Conservation (phyloP, 208 protist species). For the Histomonas meleagridis region DNA sequence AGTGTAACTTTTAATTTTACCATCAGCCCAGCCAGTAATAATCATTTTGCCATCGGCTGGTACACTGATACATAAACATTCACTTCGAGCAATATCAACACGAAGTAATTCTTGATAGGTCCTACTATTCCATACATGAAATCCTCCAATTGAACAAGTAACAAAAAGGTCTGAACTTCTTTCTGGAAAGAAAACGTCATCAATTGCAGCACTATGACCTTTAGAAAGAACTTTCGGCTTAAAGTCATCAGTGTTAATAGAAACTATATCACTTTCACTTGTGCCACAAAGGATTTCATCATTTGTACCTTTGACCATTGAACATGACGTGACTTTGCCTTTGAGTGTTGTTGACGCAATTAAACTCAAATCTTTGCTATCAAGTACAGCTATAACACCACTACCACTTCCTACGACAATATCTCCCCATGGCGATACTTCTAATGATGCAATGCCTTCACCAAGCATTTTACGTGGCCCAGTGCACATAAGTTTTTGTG, state of each 20-base stretch:
- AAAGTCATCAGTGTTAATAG: constrained; percentile 69
- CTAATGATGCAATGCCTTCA: constrained; percentile 38
- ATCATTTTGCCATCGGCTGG: constrained; percentile 73
- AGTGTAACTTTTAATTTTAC: constrained; percentile 73
- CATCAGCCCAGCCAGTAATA: constrained; percentile 75
- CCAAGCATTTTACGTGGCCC: constrained; percentile 43
- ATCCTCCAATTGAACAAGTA: constrained; percentile 50
- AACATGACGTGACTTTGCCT: constrained; percentile 69
- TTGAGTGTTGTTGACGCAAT: constrained; percentile 58
- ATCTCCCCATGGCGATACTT: constrained; percentile 47
- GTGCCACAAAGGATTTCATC: constrained; percentile 73
- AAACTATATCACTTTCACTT: constrained; percentile 69
- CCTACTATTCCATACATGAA: constrained; percentile 76
- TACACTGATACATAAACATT: constrained; percentile 74
- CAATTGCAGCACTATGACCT: constrained; percentile 71
- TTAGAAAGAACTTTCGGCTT: constrained; percentile 64
- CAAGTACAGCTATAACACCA: constrained; percentile 69
- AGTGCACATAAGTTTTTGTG: constrained; percentile 23
- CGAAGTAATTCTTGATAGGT: constrained; percentile 72
- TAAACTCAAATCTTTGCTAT: constrained; percentile 68
- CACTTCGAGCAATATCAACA: constrained; percentile 69
- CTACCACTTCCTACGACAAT: constrained; percentile 69
- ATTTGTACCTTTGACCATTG: constrained; percentile 49
- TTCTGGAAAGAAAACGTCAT: constrained; percentile 72
- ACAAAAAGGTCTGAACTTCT: constrained; percentile 74